Percentiles rank a stretch among this genome's conserved stretches.
phyloP scores from a whole-genome alignment of 306 rosid genomes.

The Carpinus fangiana region DNA sequence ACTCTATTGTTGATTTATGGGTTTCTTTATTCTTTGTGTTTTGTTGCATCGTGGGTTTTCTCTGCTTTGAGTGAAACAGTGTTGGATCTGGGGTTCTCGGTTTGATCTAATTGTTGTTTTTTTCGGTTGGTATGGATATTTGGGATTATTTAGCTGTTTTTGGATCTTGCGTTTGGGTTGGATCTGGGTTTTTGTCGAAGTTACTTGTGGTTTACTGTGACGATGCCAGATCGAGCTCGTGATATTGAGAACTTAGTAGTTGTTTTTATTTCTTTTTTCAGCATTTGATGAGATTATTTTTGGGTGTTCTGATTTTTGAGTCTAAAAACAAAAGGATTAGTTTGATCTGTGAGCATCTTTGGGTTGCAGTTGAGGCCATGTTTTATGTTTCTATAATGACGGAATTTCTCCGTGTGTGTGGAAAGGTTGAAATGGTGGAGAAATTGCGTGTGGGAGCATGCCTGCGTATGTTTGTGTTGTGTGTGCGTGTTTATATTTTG shows the following conservation, averaged over 20 bases:
- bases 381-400: not conserved
- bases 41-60: slow-evolving; percentile 16
- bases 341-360: not conserved
- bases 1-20: not conserved
- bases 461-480: not conserved
- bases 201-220: not conserved
- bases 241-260: not conserved
- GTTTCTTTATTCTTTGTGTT: not conserved
- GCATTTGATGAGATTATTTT: not conserved
- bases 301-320: not conserved
- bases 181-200: slow-evolving; percentile 1
- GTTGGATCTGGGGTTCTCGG: slow-evolving; percentile 71
- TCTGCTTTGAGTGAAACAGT: not conserved
- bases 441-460: not conserved
- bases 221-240: not conserved
- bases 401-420: too few relatives aligned
- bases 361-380: not conserved
- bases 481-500: not conserved
- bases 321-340: not conserved
- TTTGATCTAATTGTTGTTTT: slow-evolving; percentile 43
- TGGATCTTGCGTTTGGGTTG: not conserved
- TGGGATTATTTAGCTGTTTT: not conserved
- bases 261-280: not conserved
- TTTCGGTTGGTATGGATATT: slow-evolving; percentile 11
- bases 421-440: not conserved